Evolutionary conservation across 2,329 filamentous ascomycete species (phyloP).

Genomic region (Davidsoniella australis): DNA sequence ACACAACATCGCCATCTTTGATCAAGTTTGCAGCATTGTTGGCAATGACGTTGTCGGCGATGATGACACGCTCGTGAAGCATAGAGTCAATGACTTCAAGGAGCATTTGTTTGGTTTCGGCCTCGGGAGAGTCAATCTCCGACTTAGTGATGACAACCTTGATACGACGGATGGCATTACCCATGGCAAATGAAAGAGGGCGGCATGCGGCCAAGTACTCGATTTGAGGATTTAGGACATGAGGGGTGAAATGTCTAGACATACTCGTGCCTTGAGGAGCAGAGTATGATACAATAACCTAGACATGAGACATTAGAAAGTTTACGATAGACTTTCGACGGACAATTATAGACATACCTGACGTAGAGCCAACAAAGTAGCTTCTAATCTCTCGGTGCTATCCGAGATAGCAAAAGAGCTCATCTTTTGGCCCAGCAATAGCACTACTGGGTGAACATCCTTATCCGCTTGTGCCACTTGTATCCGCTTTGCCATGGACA

Average conservation of each 20-base stretch:
- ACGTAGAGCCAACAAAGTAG: constrained; percentile 79
- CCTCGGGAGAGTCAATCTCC: constrained; percentile 69
- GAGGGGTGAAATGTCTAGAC: constrained; percentile 76
- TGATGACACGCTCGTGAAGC: constrained; percentile 74
- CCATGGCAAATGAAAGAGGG: constrained; percentile 93
- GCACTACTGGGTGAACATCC: constrained; percentile 71
- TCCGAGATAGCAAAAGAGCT: constrained; percentile 76
- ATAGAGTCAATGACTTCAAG: constrained; percentile 73
- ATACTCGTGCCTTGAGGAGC: constrained; percentile 74
- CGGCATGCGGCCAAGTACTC: constrained; percentile 85
- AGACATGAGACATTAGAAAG: constrained; percentile 4
- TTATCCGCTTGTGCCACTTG: constrained; percentile 43
- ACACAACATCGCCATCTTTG: constrained; percentile 58
- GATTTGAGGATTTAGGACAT: constrained; percentile 86
- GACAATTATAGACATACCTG: constrained; percentile 35
- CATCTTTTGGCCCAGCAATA: constrained; percentile 80
- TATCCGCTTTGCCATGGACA: constrained; percentile 49
- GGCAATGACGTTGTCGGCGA: constrained; percentile 75
- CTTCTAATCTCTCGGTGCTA: constrained; percentile 72
- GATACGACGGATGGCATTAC: constrained; percentile 86
- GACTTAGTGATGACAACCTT: constrained; percentile 86
- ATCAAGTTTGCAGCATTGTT: constrained; percentile 61
- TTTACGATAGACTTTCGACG: neutral
- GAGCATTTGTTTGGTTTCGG: constrained; percentile 63
- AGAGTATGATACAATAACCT: constrained; percentile 86